Evolutionary conservation across 2,329 filamentous ascomycete genomes (phyloP), one percentile per base, ranked within the genome.

Genomic region (Myriosclerotinia scirpicola): DNA sequence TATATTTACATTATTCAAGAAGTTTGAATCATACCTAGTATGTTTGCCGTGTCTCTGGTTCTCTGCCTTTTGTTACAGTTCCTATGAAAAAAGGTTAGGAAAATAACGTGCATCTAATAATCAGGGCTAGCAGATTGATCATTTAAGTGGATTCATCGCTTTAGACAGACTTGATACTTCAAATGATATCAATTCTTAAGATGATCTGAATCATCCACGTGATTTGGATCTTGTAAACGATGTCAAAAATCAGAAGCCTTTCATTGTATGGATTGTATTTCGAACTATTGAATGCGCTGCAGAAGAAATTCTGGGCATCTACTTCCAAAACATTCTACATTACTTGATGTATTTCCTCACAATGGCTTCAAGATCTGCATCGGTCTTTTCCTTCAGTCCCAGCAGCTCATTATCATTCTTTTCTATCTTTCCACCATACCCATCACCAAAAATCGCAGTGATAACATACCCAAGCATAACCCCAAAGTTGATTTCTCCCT

Each of bases 351-450:
- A 20, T n/a, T 61, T 53, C 67, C 67, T 73, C 20, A 76, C 65
- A 36, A 75, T 66, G 6, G 75, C 77, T 68, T 78, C 74, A 5
- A 84, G 59, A 34, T 81, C 78, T 11, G 75, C 77, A 11, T 82
- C 78, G 0, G 75, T 79, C 65, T 79, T 73, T 5, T 36, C 50
- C 6, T 75, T 72, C 22, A 85, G 46, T 0, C 82, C 82, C 0
- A 85, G 67, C 15, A 84, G 71, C 52, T 73, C 71, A 67, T 77
- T 78, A 67, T 83, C 80, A 22, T 74, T 71, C 71, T 78, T 78
- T 14, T 75, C 67, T 61, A 76, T 79, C 36, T 73, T 75, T 5
- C 71, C 61, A 6, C 77, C 77, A 55, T 79, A 79, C 0, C 68
- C 71, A 0, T 76, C 72, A 0, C 76, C 72, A 34, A 78, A 74